Conservation (phyloP, 2,329 filamentous ascomycete species). For the Epicoccum nigrum region DNA sequence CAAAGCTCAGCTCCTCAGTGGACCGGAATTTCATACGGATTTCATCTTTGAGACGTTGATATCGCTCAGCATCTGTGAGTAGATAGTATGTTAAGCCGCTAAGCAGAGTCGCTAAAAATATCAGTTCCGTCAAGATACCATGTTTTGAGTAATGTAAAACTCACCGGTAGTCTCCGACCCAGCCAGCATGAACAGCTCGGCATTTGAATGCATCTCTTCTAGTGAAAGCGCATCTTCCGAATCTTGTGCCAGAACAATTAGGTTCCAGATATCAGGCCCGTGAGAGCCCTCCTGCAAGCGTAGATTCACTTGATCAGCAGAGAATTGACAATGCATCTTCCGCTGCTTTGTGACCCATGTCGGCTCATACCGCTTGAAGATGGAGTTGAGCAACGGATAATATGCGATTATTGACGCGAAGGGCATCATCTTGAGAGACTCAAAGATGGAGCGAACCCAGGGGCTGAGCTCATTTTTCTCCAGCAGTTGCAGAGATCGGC, state of each 20-base stretch:
- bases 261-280: conserved; percentile 43
- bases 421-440: not conserved
- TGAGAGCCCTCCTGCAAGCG: not conserved
- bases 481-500: conserved; percentile 49
- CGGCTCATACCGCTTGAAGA: not conserved
- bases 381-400: not conserved
- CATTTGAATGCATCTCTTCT: conserved; percentile 38
- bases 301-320: not conserved
- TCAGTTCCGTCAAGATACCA: not conserved
- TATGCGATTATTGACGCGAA: not conserved
- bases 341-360: not conserved
- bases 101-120: not conserved
- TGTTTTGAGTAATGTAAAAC: not conserved
- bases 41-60: not conserved
- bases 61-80: not conserved
- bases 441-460: conserved; percentile 35
- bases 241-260: conserved; percentile 25
- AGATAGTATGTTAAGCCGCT: not conserved
- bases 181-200: conserved; percentile 36
- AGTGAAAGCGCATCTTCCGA: conserved; percentile 10
- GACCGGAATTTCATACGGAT: not conserved
- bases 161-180: conserved; percentile 29
- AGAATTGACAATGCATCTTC: not conserved
- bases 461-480: conserved; percentile 26
- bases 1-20: not conserved